Percentiles rank a stretch among this genome's conserved stretches.
Evolutionary conservation across 2,329 filamentous ascomycete species (phyloP).

Genomic region (Penicillium decumbens): DNA sequence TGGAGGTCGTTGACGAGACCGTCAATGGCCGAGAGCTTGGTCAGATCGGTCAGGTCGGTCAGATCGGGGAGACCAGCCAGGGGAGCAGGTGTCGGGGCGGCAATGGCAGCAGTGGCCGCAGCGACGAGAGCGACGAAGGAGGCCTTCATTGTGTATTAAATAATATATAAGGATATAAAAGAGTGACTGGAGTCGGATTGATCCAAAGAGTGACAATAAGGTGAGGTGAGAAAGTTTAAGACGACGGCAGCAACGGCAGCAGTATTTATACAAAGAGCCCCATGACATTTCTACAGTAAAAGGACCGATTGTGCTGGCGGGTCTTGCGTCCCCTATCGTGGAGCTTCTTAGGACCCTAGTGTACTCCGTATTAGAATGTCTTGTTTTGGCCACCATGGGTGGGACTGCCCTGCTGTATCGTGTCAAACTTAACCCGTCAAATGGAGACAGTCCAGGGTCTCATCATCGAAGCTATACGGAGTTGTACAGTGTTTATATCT

Average conservation of each 20-base stretch:
- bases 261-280: conserved; percentile 13
- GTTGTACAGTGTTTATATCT: background rate
- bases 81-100: conserved; percentile 21
- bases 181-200: conserved; percentile 18
- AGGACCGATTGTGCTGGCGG: conserved; percentile 5
- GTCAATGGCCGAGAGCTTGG: conserved; percentile 6
- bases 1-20: conserved; percentile 16
- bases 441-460: background rate
- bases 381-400: background rate
- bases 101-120: conserved; percentile 19
- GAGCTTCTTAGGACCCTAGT: background rate
- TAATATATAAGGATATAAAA: conserved; percentile 7
- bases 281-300: background rate
- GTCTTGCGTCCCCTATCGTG: conserved; percentile 2
- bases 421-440: conserved; percentile 11
- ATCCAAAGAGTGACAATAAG: conserved; percentile 16
- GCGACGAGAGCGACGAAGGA: conserved; percentile 39
- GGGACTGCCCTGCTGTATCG: conserved; percentile 6
- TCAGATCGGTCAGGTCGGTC: conserved; percentile 1
- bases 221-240: conserved; percentile 3
- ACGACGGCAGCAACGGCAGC: conserved; percentile 1
- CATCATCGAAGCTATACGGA: background rate
- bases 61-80: conserved; percentile 8
- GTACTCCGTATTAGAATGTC: background rate
- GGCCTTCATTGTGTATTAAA: conserved; percentile 16